These are phyloP conservation scores for Ochetophila trinervis DNA, from an alignment of 306 rosid species.

Conservation along the genomic window DNA sequence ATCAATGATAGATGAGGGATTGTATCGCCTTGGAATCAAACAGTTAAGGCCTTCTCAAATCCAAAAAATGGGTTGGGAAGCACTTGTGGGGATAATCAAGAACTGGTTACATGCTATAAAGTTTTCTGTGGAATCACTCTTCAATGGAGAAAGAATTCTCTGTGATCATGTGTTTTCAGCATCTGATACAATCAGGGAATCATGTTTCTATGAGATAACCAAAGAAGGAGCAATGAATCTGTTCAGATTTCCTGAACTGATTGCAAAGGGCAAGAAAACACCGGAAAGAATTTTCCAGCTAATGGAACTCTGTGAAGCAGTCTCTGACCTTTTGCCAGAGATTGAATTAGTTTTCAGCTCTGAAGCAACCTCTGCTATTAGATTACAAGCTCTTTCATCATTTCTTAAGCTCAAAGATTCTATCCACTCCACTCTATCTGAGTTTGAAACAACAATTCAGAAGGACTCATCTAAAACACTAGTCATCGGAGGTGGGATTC, in stretches of 20 bases:
- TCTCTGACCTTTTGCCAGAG: conserved; percentile 41
- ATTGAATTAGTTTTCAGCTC: conserved; percentile 35
- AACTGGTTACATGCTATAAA: conserved; percentile 38
- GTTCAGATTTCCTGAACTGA: conserved; percentile 41
- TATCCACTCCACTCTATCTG: conserved; percentile 31
- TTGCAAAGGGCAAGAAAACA: conserved; percentile 33
- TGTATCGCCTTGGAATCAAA: conserved; percentile 37
- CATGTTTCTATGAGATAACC: conserved; percentile 42
- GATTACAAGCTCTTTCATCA: conserved; percentile 37
- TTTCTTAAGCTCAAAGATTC: conserved; percentile 32
- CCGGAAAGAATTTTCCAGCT: conserved; percentile 38
- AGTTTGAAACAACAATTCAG: conserved; percentile 36
- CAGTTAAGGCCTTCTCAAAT: conserved; percentile 35
- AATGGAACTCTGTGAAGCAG: conserved; percentile 36
- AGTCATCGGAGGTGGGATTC: conserved; percentile 38
- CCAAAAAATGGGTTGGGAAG: conserved; percentile 36
- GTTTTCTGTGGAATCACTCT: conserved; percentile 38
- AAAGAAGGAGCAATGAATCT: conserved; percentile 40
- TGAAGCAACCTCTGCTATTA: conserved; percentile 32
- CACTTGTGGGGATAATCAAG: conserved; percentile 22
- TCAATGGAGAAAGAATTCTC: conserved; percentile 40
- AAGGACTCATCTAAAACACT: conserved; percentile 35
- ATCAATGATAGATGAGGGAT: conserved; percentile 42
- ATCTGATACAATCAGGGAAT: conserved; percentile 36
- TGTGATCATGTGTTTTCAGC: conserved; percentile 50